Evolutionary conservation across 306 rosid species (phyloP).

Genomic region (Canavalia ensiformis): DNA sequence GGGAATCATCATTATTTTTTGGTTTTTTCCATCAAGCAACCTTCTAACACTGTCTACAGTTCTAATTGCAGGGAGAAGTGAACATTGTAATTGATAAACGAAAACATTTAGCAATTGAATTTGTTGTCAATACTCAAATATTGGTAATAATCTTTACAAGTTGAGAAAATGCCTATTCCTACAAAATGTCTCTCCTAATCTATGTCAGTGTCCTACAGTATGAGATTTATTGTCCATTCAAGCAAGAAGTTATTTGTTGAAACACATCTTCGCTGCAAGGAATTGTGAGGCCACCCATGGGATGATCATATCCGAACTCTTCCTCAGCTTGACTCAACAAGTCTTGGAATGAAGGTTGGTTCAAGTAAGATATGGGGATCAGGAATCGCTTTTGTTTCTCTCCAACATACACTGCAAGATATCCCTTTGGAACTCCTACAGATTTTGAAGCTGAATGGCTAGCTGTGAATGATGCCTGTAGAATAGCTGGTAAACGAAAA

Average conservation of each 20-base stretch:
- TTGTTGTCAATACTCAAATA: no score
- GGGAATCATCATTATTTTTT: no score
- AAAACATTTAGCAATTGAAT: no score
- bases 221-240: neutral
- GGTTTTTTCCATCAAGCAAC: no score
- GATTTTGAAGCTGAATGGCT: neutral
- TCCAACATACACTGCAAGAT: neutral
- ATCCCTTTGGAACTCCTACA: neutral
- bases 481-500: neutral
- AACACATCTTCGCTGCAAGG: neutral
- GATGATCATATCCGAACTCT: neutral
- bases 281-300: no score
- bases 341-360: neutral
- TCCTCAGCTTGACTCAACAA: neutral
- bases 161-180: neutral
- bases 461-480: neutral
- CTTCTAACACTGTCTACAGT: no score
- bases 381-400: neutral
- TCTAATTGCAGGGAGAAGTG: no score
- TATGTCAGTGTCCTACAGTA: neutral
- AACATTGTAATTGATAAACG: no score
- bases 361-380: neutral
- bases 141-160: neutral
- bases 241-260: neutral
- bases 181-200: slow-evolving; percentile 5